phyloP scores from a whole-genome alignment of 306 rosid species.

The Echinosophora koreensis region DNA sequence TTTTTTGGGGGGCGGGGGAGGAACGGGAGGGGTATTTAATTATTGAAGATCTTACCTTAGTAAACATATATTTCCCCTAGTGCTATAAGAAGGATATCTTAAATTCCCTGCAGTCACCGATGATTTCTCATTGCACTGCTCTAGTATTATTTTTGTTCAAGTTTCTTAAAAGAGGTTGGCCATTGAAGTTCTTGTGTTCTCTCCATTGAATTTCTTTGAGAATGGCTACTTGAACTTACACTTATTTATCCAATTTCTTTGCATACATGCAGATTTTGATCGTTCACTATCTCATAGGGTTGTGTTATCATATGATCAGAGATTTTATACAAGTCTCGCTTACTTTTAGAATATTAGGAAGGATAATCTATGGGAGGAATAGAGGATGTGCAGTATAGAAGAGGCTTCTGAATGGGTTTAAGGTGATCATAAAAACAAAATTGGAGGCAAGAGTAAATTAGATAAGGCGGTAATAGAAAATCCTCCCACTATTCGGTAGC shows the following conservation, averaged over 20 bases:
- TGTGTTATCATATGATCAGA: constrained; percentile 17
- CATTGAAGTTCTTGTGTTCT: not conserved
- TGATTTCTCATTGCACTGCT: not conserved
- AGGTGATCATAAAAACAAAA: not conserved
- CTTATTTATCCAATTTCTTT: constrained; percentile 21
- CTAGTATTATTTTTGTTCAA: not conserved
- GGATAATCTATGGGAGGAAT: not conserved
- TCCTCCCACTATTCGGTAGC: not conserved
- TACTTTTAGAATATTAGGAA: constrained; percentile 1
- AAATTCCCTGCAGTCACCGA: not conserved
- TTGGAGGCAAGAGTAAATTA: constrained; percentile 4
- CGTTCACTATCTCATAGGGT: not conserved
- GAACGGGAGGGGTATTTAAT: too few species aligned
- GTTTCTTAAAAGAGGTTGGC: not conserved
- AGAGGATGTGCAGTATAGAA: constrained; percentile 19
- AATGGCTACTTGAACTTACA: constrained; percentile 2
- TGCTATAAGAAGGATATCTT: not conserved
- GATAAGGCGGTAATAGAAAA: constrained; percentile 3
- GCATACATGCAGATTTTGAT: not conserved
- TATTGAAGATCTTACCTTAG: too few species aligned
- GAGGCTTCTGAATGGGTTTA: not conserved
- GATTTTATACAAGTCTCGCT: not conserved
- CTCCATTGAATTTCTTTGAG: not conserved
- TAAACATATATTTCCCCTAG: too few species aligned
- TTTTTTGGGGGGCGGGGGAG: too few species aligned